These are phyloP conservation scores for Anacardium occidentale DNA, from an alignment of 345 rosid genomes.

Conservation along the genomic window DNA sequence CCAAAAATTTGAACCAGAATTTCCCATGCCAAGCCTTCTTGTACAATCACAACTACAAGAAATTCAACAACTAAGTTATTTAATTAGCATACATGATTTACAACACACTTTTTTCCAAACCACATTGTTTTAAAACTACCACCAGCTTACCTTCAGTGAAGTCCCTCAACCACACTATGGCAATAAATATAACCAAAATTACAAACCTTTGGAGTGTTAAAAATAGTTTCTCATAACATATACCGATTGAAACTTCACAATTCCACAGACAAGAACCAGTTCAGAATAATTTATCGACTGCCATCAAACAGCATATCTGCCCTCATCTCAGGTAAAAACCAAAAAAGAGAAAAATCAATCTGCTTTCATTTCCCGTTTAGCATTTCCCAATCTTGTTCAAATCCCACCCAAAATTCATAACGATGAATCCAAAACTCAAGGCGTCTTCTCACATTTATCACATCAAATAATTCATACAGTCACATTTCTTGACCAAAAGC, in stretches of 20 bases:
- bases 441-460: background rate
- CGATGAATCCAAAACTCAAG: background rate
- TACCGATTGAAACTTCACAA: background rate
- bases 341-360: background rate
- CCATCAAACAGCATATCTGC: background rate
- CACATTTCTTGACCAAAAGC: background rate
- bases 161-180: background rate
- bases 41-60: too few species aligned
- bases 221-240: background rate
- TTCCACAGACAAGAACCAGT: background rate
- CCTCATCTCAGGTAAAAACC: background rate
- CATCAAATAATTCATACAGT: background rate
- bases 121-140: background rate
- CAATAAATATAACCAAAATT: background rate
- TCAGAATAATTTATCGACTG: background rate
- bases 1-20: too few species aligned
- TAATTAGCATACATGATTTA: too few species aligned
- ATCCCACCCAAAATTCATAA: background rate
- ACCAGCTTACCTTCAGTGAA: conserved; percentile 8
- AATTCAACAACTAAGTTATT: too few species aligned
- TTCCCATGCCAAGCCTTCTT: too few species aligned
- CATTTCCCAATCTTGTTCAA: background rate
- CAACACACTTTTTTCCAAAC: background rate
- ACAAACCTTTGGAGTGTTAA: background rate
- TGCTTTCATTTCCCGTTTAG: background rate